These are phyloP conservation scores for Inga leiocalycina DNA, from an alignment of 306 rosid species.

Conservation along the genomic window DNA sequence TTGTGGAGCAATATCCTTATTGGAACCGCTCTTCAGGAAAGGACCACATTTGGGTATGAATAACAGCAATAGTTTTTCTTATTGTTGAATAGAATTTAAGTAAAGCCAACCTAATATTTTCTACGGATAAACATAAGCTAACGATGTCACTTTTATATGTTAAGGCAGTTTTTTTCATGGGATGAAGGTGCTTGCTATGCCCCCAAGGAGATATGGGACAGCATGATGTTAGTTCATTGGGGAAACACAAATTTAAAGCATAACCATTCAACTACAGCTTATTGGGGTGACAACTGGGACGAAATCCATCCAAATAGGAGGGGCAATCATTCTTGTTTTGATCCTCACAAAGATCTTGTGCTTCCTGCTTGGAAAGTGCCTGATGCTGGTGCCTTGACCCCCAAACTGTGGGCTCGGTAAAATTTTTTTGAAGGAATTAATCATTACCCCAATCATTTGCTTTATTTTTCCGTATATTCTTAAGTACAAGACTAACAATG, in stretches of 20 bases:
- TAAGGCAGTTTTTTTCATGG: slow-evolving; percentile 96
- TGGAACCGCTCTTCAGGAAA: slow-evolving; percentile 95
- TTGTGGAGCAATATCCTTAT: slow-evolving; percentile 68
- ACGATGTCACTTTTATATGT: slow-evolving; percentile 44
- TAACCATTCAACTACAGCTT: slow-evolving; percentile 93
- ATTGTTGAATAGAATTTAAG: slow-evolving; percentile 9
- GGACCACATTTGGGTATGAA: slow-evolving; percentile 94
- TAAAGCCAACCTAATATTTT: slow-evolving; percentile 20
- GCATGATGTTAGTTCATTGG: slow-evolving; percentile 99
- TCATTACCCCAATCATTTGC: slow-evolving; percentile 15
- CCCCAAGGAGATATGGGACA: slow-evolving; percentile 98
- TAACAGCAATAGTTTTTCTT: slow-evolving; percentile 26
- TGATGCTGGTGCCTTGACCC: slow-evolving; percentile 52
- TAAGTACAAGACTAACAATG: not conserved
- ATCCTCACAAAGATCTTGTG: slow-evolving; percentile 92
- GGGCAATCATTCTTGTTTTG: slow-evolving; percentile 93
- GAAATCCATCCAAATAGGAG: slow-evolving; percentile 59
- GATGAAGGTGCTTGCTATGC: slow-evolving; percentile 99
- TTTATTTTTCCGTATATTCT: slow-evolving; percentile 13
- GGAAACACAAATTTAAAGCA: slow-evolving; percentile 95
- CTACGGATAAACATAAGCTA: slow-evolving; percentile 34
- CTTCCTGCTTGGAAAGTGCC: slow-evolving; percentile 99
- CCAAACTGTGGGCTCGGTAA: slow-evolving; percentile 81
- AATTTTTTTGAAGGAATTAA: slow-evolving; percentile 2
- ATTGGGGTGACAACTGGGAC: slow-evolving; percentile 95